Evolutionary conservation across 139 green algal genomes (phyloP).

Genomic region (Haematococcus lacustris): DNA sequence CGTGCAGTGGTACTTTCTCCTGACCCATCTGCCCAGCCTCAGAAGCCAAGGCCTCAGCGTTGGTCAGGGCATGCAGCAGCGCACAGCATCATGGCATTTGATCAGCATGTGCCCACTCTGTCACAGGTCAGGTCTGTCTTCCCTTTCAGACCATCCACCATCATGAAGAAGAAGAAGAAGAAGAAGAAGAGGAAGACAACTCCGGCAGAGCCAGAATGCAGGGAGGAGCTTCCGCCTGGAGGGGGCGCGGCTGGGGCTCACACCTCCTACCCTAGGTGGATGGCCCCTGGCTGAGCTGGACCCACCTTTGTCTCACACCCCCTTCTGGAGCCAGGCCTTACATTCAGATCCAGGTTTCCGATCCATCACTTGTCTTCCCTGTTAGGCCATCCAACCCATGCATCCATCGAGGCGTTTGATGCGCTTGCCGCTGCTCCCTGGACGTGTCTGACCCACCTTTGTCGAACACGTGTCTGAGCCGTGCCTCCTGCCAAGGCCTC

Average conservation of each 20-base stretch:
- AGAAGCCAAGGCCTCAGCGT: neutral
- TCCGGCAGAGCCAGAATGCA: no score
- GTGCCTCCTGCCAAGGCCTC: conserved; percentile 10
- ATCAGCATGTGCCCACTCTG: neutral
- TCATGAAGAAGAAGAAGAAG: no score
- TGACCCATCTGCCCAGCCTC: neutral
- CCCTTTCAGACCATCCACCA: neutral
- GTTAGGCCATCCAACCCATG: neutral
- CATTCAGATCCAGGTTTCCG: neutral
- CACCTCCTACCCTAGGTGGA: neutral
- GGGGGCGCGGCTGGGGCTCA: no score
- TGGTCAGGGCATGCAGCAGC: neutral
- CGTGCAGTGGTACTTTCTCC: neutral
- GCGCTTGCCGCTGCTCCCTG: neutral
- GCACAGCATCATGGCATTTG: neutral
- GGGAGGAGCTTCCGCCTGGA: no score
- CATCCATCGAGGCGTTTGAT: neutral
- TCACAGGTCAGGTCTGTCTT: neutral
- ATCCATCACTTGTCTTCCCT: neutral
- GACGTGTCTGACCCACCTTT: conserved; percentile 6
- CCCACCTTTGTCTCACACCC: neutral
- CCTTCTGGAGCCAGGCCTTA: neutral
- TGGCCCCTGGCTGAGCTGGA: neutral
- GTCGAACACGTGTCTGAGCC: conserved; percentile 8
- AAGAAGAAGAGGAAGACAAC: no score